These are phyloP conservation scores for Mucor piriformis DNA, from an alignment of 371 early-diverging fungal species.

Conservation along the genomic window DNA sequence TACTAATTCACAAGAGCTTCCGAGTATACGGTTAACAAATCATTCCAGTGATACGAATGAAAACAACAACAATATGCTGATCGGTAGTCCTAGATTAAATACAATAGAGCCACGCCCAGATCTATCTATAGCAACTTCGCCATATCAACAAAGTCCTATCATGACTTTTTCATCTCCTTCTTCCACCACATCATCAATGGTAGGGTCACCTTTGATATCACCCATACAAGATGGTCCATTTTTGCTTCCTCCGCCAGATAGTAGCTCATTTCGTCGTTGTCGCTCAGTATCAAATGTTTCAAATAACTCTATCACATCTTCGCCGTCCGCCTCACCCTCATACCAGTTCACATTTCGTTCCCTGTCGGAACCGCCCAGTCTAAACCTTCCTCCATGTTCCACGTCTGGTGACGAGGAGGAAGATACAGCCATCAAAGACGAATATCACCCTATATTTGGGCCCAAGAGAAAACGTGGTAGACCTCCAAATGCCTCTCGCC, in stretches of 20 bases:
- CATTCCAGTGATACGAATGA: neutral
- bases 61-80: neutral
- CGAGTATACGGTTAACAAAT: constrained; percentile 10
- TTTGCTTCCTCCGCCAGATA: constrained; percentile 18
- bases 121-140: constrained; percentile 14
- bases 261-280: constrained; percentile 11
- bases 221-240: constrained; percentile 11
- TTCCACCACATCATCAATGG: constrained; percentile 12
- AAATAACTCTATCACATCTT: constrained; percentile 3
- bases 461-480: constrained; percentile 49
- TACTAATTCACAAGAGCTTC: neutral
- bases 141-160: constrained; percentile 24
- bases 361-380: constrained; percentile 34
- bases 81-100: constrained; percentile 7
- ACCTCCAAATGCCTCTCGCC: constrained; percentile 45
- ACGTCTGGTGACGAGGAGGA: constrained; percentile 2
- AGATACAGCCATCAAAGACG: constrained; percentile 1
- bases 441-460: constrained; percentile 17
- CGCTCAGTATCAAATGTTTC: constrained; percentile 13
- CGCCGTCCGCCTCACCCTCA: constrained; percentile 15
- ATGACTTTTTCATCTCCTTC: constrained; percentile 24
- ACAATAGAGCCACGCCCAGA: constrained; percentile 19
- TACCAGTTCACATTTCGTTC: constrained; percentile 27
- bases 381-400: constrained; percentile 13
- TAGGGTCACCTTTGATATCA: constrained; percentile 17